Base-by-base conservation (phyloP, 106 monocot genomes). In the Dendrobium huoshanense region DNA sequence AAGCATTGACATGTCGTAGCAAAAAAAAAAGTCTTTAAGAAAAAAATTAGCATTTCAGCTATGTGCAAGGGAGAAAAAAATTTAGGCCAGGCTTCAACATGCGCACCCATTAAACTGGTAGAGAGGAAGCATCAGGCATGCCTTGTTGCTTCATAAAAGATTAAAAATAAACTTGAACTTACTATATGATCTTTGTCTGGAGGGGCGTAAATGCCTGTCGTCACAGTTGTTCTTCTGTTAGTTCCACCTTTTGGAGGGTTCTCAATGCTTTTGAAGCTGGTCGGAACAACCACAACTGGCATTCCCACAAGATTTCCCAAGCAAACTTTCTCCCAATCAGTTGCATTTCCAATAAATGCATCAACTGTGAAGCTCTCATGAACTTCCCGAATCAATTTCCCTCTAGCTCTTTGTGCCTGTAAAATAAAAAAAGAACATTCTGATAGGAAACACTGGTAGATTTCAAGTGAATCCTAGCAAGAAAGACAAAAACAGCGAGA, bases 301-400 rank as follows among this genome's bases (percentile, higher is more conserved):
- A 96, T 55, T 3, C 96, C 96, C 9, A 96, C 96, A 72, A 96
- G 88, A 83, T 96, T 96, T 29, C 96, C 96, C 77, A 96, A 74
- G 83, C 93, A 93, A n/a, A 96, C 96, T 37, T 81, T 86, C 77
- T 96, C 96, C 96, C 96, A 96, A 17, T 96, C 93, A 5, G 96
- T 96, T 45, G 88, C 91, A 79, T 93, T 96, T 16, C 91, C 96
- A 41, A 96, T 83, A 75, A 96, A 96, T 44, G 96, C 93, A 82
- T 93, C 91, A 9, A 96, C 93, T 10, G 82, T 93, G 49, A 96
- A 96, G 72, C 86, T 87, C 18, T 89, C 80, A 1, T 80, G 84
- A 54, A 96, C 83, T 78, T 96, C 91, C 3, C 41, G 80, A 56
- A 96, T 90, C 70, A 96, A 68, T 76, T 85, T 96, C 4, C 96